These are phyloP conservation scores for Sparassis latifolia DNA, from an alignment of 1,284 basidiomycete species.

Conservation along the genomic window DNA sequence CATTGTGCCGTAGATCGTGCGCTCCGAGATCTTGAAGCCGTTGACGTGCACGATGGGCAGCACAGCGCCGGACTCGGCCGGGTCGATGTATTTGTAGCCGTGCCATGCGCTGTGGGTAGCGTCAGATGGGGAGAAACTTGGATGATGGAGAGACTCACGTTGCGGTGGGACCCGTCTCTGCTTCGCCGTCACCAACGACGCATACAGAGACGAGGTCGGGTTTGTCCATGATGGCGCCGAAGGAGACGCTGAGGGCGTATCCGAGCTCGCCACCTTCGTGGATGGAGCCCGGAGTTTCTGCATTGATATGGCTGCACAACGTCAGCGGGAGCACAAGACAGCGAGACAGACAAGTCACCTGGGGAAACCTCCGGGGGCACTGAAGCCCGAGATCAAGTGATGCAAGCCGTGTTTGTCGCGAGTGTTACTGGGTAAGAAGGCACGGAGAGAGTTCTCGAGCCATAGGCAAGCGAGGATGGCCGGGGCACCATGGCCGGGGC, in stretches of 20 bases:
- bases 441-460: conserved; percentile 73
- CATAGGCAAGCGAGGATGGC: conserved; percentile 76
- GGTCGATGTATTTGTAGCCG: conserved; percentile 83
- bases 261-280: conserved; percentile 92
- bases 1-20: conserved; percentile 88
- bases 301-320: conserved; percentile 58
- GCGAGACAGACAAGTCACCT: conserved; percentile 30
- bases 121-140: neutral
- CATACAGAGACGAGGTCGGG: conserved; percentile 77
- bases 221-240: conserved; percentile 84
- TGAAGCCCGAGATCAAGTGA: conserved; percentile 60
- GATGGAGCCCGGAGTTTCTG: conserved; percentile 80
- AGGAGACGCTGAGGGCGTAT: conserved; percentile 79
- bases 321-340: neutral
- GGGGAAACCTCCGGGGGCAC: conserved; percentile 61
- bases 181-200: conserved; percentile 84
- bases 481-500: conserved; percentile 79
- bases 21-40: conserved; percentile 82
- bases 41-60: conserved; percentile 85
- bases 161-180: conserved; percentile 82
- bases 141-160: conserved; percentile 26
- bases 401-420: conserved; percentile 59
- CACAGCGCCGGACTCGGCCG: conserved; percentile 86
- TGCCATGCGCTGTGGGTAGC: conserved; percentile 58
- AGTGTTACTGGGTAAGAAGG: conserved; percentile 69